Conservation (phyloP, 2,329 filamentous ascomycete genomes). For the Colletotrichum limetticola region DNA sequence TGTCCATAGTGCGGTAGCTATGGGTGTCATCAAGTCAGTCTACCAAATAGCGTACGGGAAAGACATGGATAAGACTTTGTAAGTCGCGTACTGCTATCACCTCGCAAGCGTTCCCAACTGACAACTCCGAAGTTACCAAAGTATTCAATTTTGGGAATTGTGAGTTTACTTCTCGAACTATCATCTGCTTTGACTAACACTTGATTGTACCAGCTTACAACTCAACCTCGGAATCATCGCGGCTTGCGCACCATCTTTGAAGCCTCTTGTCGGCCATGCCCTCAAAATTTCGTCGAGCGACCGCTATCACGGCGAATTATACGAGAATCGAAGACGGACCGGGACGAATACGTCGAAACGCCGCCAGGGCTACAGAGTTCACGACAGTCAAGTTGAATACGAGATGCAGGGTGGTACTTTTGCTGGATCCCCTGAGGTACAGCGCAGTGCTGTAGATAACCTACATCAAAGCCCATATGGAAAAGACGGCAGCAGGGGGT, state of each 20-base stretch:
- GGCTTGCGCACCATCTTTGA: slow-evolving; percentile 50
- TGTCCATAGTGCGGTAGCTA: slow-evolving; percentile 47
- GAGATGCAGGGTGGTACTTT: slow-evolving; percentile 19
- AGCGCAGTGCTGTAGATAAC: not conserved
- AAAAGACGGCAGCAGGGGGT: not conserved
- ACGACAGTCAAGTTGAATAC: not conserved
- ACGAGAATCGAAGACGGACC: slow-evolving; percentile 7
- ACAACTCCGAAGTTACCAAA: slow-evolving; percentile 27
- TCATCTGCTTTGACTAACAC: not conserved
- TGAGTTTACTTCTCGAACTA: slow-evolving; percentile 36
- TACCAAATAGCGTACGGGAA: slow-evolving; percentile 46
- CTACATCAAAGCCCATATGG: not conserved
- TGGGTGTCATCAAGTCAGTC: slow-evolving; percentile 51
- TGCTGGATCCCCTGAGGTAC: not conserved
- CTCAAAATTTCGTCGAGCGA: slow-evolving; percentile 40
- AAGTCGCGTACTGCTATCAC: slow-evolving; percentile 6
- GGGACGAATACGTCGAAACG: slow-evolving; percentile 18
- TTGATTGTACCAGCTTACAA: slow-evolving; percentile 45
- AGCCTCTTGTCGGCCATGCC: slow-evolving; percentile 46
- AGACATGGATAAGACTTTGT: slow-evolving; percentile 46
- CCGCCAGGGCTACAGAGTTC: slow-evolving; percentile 17
- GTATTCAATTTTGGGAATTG: slow-evolving; percentile 46
- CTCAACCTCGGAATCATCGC: slow-evolving; percentile 52
- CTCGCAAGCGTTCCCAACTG: not conserved
- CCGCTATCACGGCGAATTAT: slow-evolving; percentile 13